Percentiles rank a stretch among this genome's conserved stretches.
phyloP scores from a whole-genome alignment of 2,329 filamentous ascomycete genomes.

The Hypocreales sp. region DNA sequence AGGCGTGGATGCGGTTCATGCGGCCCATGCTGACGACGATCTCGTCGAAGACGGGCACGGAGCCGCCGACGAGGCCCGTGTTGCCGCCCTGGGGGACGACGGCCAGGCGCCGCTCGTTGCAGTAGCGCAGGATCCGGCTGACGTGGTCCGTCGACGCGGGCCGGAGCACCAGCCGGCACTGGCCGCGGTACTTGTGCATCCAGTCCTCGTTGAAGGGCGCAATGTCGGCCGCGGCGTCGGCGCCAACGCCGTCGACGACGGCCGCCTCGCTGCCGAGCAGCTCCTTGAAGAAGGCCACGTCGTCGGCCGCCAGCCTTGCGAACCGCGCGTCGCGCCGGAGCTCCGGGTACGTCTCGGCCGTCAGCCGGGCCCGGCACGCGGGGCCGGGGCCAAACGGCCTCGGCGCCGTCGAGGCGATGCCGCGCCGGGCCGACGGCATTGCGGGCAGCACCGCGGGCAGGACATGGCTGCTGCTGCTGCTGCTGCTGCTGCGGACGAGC shows the following conservation, averaged over 20 bases:
- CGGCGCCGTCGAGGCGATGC: constrained; percentile 14
- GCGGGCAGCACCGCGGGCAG: too few species aligned
- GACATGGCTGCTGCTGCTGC: too few species aligned
- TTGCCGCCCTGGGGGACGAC: constrained; percentile 97
- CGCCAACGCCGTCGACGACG: constrained; percentile 68
- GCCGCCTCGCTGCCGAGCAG: constrained; percentile 69
- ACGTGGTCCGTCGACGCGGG: constrained; percentile 76
- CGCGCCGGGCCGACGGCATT: too few species aligned
- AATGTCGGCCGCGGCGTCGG: constrained; percentile 59
- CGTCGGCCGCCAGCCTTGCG: constrained; percentile 53
- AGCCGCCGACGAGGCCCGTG: constrained; percentile 88
- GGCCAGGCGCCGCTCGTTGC: constrained; percentile 81
- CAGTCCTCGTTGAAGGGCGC: constrained; percentile 93
- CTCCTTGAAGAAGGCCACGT: constrained; percentile 70
- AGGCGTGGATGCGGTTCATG: constrained; percentile 83
- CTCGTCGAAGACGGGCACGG: constrained; percentile 94
- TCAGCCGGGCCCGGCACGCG: constrained; percentile 42
- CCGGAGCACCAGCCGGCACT: constrained; percentile 75
- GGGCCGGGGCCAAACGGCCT: constrained; percentile 11
- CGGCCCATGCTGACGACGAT: constrained; percentile 82
- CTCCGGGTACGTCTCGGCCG: constrained; percentile 71
- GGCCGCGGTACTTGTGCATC: constrained; percentile 97
- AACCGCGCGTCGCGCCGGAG: constrained; percentile 70
- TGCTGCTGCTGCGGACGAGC: too few species aligned
- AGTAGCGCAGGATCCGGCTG: constrained; percentile 83